phyloP scores from a whole-genome alignment of 73 alveolate genomes.

The Paramecium sonneborni region DNA sequence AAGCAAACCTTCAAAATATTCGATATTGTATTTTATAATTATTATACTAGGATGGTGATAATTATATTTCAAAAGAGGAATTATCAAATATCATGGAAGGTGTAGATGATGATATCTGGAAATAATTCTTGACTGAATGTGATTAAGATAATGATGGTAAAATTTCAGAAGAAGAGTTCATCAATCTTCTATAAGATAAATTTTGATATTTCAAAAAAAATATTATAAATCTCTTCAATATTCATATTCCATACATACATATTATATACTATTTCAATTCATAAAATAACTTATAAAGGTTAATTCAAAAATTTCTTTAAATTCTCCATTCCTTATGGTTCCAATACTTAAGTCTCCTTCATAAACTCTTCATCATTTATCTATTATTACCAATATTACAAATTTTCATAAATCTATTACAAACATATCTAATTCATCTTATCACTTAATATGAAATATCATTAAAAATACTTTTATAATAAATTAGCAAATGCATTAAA shows the following conservation, averaged over 20 bases:
- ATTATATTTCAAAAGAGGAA: slow-evolving; percentile 61
- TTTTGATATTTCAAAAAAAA: neutral
- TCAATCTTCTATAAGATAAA: slow-evolving; percentile 36
- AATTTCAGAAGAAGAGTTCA: slow-evolving; percentile 62
- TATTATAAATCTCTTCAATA: neutral
- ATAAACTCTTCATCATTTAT: slow-evolving; percentile 11
- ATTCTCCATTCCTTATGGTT: neutral
- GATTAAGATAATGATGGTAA: slow-evolving; percentile 65
- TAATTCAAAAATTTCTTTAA: slow-evolving; percentile 36
- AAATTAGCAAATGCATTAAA: neutral
- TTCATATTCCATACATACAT: too few relatives aligned
- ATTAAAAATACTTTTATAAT: neutral
- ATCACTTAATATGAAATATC: neutral
- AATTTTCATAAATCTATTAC: neutral
- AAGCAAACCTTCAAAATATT: slow-evolving; percentile 65
- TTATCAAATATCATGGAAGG: slow-evolving; percentile 61
- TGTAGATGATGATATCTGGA: slow-evolving; percentile 64
- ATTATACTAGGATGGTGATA: slow-evolving; percentile 63
- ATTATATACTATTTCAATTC: too few relatives aligned
- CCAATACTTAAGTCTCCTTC: slow-evolving; percentile 12
- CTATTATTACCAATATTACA: neutral
- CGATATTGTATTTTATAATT: slow-evolving; percentile 12
- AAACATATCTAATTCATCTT: neutral
- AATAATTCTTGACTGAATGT: slow-evolving; percentile 55
- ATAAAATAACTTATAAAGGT: neutral